These are phyloP conservation scores for Syncephalis fuscata DNA, from an alignment of 371 early-diverging fungal species.

Conservation along the genomic window DNA sequence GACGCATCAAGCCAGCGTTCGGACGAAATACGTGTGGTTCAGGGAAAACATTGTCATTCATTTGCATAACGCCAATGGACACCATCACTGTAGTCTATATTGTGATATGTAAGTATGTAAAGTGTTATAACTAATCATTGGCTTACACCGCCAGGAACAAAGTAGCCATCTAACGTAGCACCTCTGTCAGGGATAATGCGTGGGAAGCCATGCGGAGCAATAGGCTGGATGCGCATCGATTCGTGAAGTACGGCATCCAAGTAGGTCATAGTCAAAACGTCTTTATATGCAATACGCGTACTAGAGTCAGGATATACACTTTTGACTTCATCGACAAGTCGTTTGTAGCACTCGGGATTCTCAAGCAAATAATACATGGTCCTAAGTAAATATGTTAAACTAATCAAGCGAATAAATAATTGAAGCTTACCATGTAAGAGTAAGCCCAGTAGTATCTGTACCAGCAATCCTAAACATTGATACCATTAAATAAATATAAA, in stretches of 20 bases:
- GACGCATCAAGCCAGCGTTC: neutral
- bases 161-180: conserved; percentile 7
- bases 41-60: neutral
- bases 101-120: too few relatives aligned
- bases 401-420: too few relatives aligned
- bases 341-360: too few relatives aligned
- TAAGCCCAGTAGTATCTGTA: too few relatives aligned
- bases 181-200: conserved; percentile 13
- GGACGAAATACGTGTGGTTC: neutral
- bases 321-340: too few relatives aligned
- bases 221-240: conserved; percentile 14
- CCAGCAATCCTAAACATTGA: too few relatives aligned
- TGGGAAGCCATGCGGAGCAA: conserved; percentile 8
- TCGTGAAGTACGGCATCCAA: conserved; percentile 18
- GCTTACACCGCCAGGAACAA: conserved; percentile 5
- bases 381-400: too few relatives aligned
- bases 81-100: neutral
- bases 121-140: too few relatives aligned
- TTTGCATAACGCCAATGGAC: neutral
- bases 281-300: neutral
- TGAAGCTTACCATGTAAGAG: too few relatives aligned
- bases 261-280: conserved; percentile 7
- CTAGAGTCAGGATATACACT: too few relatives aligned
- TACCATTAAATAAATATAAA: too few relatives aligned
- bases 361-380: too few relatives aligned